These are phyloP conservation scores for Lathyrus tuberosus DNA, from an alignment of 306 rosid species.

Conservation along the genomic window DNA sequence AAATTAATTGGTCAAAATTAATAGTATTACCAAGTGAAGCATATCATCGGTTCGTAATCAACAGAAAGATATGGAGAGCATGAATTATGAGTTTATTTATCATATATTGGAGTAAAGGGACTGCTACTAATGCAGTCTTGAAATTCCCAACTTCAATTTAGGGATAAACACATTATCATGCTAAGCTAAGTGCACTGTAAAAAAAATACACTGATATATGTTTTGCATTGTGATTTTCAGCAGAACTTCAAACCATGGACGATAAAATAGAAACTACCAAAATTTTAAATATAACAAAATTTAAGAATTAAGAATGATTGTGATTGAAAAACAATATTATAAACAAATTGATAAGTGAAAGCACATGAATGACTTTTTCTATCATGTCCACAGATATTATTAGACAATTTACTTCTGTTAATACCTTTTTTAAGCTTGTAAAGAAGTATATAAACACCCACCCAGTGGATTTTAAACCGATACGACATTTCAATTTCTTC, in stretches of 20 bases:
- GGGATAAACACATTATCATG: slow-evolving; percentile 5
- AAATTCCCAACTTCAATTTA: background rate
- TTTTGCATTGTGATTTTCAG: slow-evolving; percentile 2
- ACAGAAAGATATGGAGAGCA: slow-evolving; percentile 12
- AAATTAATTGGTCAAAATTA: slow-evolving; percentile 19
- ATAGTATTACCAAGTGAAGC: slow-evolving; percentile 14
- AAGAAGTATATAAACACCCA: slow-evolving; percentile 21
- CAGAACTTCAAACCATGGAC: background rate
- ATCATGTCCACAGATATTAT: slow-evolving; percentile 4
- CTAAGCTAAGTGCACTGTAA: background rate
- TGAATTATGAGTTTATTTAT: slow-evolving; percentile 14
- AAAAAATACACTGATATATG: slow-evolving; percentile 5
- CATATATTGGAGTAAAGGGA: slow-evolving; percentile 13
- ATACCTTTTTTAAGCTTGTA: background rate
- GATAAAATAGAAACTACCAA: background rate
- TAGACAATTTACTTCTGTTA: slow-evolving; percentile 9
- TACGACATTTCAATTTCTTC: slow-evolving; percentile 17
- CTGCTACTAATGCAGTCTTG: background rate
- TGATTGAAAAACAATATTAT: background rate
- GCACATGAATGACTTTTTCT: slow-evolving; percentile 8
- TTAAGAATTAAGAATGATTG: background rate
- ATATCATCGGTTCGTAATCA: slow-evolving; percentile 2
- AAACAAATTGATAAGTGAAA: background rate
- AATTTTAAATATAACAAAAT: background rate
- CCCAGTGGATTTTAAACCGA: slow-evolving; percentile 25